A percentile compares a stretch with the other conserved stretches of the same genome.
Conservation (phyloP, 768 basidiomycete genomes). For the Boletus pseudopeckii region DNA sequence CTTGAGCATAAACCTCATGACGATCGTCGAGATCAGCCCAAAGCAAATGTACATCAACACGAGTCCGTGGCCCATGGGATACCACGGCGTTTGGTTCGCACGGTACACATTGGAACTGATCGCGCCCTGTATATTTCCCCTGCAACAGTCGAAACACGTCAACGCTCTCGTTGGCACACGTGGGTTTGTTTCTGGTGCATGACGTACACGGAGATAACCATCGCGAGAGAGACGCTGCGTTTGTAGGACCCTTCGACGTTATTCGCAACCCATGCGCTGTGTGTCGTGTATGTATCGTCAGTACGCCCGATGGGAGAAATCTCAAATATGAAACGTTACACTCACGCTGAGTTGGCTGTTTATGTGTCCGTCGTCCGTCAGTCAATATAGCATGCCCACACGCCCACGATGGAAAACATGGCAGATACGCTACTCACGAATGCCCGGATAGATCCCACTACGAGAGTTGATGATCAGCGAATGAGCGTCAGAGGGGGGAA, state of each 20-base stretch:
- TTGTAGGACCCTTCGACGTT: slow-evolving; percentile 77
- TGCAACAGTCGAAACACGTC: slow-evolving; percentile 16
- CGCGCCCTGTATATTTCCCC: slow-evolving; percentile 74
- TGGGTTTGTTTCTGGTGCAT: not conserved
- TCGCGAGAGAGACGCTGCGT: slow-evolving; percentile 65
- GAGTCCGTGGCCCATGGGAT: slow-evolving; percentile 55
- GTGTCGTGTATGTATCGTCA: slow-evolving; percentile 3
- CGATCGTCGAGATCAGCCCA: slow-evolving; percentile 48
- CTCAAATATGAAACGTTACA: not conserved
- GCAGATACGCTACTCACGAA: slow-evolving; percentile 44
- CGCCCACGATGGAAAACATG: not conserved
- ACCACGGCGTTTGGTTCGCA: slow-evolving; percentile 63
- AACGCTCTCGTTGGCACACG: not conserved
- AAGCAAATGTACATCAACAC: slow-evolving; percentile 71
- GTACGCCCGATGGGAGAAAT: not conserved
- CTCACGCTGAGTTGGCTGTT: slow-evolving; percentile 59
- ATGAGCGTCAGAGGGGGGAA: not conserved
- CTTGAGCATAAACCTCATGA: slow-evolving; percentile 42
- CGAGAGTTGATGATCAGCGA: not conserved
- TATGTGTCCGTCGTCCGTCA: not conserved
- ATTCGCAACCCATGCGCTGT: slow-evolving; percentile 58
- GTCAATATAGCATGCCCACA: not conserved
- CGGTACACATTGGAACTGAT: slow-evolving; percentile 79
- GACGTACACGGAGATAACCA: slow-evolving; percentile 62
- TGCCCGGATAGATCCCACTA: slow-evolving; percentile 72